Percentiles rank a stretch among this genome's conserved stretches.
These are phyloP conservation scores for Clonostachys byssicola DNA, from an alignment of 2,329 filamentous ascomycete genomes.

Conservation along the genomic window DNA sequence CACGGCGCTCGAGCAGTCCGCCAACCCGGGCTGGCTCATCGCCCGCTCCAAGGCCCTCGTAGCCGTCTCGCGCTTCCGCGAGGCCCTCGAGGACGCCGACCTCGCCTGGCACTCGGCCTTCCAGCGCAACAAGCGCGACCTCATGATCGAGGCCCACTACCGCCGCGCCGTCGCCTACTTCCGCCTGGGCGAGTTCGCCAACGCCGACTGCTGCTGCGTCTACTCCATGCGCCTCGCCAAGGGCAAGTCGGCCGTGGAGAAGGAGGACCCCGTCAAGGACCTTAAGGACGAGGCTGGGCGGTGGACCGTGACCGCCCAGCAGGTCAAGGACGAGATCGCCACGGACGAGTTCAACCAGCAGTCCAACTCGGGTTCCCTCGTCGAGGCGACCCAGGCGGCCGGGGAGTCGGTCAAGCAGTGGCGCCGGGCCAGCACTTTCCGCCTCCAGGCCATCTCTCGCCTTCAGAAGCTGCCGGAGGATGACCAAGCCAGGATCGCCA, in stretches of 20 bases:
- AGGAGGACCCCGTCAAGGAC: conserved; percentile 18
- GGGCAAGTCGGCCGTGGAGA: conserved; percentile 20
- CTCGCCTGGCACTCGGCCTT: conserved; percentile 57
- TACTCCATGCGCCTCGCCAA: conserved; percentile 43
- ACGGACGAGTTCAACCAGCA: conserved; percentile 21
- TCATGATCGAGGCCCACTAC: conserved; percentile 78
- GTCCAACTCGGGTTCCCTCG: neutral
- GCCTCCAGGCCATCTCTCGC: conserved; percentile 38
- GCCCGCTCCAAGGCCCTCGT: conserved; percentile 77
- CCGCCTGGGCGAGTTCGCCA: conserved; percentile 65
- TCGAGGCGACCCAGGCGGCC: neutral
- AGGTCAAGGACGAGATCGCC: conserved; percentile 17
- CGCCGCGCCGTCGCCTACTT: conserved; percentile 73
- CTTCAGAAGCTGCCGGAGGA: conserved; percentile 39
- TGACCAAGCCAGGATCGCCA: conserved; percentile 41
- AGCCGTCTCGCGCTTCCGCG: conserved; percentile 53
- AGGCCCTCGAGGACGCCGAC: conserved; percentile 68
- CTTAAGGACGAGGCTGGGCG: conserved; percentile 38
- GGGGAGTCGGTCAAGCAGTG: conserved; percentile 14
- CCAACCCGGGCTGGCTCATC: conserved; percentile 74
- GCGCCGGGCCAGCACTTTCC: conserved; percentile 38
- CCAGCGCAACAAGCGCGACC: conserved; percentile 64
- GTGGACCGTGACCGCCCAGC: conserved; percentile 33
- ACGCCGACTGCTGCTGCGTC: conserved; percentile 68
- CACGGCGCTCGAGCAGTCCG: conserved; percentile 58